Conservation (phyloP, 768 basidiomycete species). For the Trametes sanguinea region DNA sequence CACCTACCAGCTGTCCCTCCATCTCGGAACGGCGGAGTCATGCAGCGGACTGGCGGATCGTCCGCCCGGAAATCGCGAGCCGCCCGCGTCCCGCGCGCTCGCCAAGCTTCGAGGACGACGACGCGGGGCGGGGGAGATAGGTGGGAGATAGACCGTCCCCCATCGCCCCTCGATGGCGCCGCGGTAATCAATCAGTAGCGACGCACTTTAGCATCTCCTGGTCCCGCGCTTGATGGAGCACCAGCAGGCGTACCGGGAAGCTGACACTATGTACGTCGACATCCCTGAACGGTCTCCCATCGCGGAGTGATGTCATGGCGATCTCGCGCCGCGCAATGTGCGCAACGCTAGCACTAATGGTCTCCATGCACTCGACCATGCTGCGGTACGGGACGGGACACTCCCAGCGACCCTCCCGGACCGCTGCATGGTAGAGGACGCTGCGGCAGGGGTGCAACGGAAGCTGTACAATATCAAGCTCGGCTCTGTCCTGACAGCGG, state of each 20-base stretch:
- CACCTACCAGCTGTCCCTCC: too few species aligned
- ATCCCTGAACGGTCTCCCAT: constrained; percentile 7
- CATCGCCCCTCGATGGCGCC: constrained; percentile 3
- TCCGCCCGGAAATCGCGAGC: background rate
- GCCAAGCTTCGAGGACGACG: background rate
- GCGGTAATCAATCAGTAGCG: constrained; percentile 18
- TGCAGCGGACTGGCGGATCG: constrained; percentile 2
- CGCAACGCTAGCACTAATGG: background rate
- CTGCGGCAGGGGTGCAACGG: constrained; percentile 2
- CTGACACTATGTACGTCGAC: background rate
- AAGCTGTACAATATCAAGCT: background rate
- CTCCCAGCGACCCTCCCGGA: background rate
- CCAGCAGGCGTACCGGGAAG: constrained; percentile 4
- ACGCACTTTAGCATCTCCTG: constrained; percentile 1
- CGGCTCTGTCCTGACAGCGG: constrained; percentile 11
- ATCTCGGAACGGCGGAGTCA: background rate
- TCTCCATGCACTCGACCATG: background rate
- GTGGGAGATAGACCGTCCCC: constrained; percentile 22
- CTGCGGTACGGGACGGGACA: background rate
- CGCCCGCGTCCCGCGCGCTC: constrained; percentile 4
- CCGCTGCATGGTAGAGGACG: background rate
- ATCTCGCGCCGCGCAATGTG: constrained; percentile 19
- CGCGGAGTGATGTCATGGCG: constrained; percentile 19
- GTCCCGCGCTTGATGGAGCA: background rate
- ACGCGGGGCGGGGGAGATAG: constrained; percentile 21